Conservation (phyloP, 2,329 filamentous ascomycete genomes). For the Xylaria hypoxylon region DNA sequence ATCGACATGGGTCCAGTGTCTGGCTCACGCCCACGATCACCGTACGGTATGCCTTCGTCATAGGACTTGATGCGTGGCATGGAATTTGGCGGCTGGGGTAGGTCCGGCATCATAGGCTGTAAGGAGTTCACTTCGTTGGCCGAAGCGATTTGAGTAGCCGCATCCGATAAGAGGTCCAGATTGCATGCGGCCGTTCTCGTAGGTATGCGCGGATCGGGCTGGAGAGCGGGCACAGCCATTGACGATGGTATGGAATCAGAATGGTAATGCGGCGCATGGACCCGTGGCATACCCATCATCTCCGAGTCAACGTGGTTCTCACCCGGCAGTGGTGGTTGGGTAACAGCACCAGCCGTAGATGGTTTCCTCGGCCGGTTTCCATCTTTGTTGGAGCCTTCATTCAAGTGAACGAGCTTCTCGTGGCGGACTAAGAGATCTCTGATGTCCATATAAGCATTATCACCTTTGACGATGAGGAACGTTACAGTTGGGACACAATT, state of each 20-base stretch:
- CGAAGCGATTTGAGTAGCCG: slow-evolving; percentile 64
- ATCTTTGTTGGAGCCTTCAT: slow-evolving; percentile 67
- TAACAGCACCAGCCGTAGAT: slow-evolving; percentile 58
- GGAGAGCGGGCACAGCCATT: slow-evolving; percentile 54
- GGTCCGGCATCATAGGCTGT: slow-evolving; percentile 62
- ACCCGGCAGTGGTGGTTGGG: slow-evolving; percentile 60
- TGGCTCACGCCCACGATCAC: slow-evolving; percentile 60
- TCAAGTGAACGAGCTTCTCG: slow-evolving; percentile 73
- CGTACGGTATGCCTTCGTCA: slow-evolving; percentile 61
- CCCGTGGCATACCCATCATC: slow-evolving; percentile 58
- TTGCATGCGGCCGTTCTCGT: slow-evolving; percentile 64
- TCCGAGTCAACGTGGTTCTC: slow-evolving; percentile 62
- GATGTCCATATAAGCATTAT: slow-evolving; percentile 70
- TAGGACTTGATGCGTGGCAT: slow-evolving; percentile 63
- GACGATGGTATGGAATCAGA: slow-evolving; percentile 55
- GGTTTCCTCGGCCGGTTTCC: slow-evolving; percentile 62
- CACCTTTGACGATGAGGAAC: slow-evolving; percentile 41
- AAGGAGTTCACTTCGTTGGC: slow-evolving; percentile 67
- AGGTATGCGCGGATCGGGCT: slow-evolving; percentile 61
- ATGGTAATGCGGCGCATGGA: slow-evolving; percentile 55
- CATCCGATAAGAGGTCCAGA: slow-evolving; percentile 69
- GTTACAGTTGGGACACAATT: slow-evolving; percentile 36
- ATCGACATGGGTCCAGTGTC: slow-evolving; percentile 58
- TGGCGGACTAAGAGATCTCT: slow-evolving; percentile 73
- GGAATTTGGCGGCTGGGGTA: slow-evolving; percentile 55